These are phyloP conservation scores for Lomentospora prolificans DNA, from an alignment of 2,329 filamentous ascomycete species.

Conservation along the genomic window DNA sequence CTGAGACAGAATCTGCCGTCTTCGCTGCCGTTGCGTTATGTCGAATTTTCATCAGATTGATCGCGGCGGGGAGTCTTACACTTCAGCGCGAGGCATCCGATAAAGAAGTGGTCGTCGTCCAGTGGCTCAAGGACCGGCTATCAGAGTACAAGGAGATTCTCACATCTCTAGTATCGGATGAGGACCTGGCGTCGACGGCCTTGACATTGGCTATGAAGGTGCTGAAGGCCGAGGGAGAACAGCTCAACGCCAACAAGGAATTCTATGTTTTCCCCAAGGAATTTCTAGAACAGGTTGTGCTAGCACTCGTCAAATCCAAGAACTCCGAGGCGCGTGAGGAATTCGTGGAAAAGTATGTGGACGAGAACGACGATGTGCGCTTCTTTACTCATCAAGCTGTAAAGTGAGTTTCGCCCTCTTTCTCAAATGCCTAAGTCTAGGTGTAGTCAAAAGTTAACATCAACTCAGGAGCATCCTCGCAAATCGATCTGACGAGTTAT, in stretches of 20 bases:
- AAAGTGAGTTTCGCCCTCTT: slow-evolving; percentile 41
- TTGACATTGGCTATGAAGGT: slow-evolving; percentile 75
- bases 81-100: slow-evolving; percentile 57
- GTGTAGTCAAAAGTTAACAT: slow-evolving; percentile 17
- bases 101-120: slow-evolving; percentile 62
- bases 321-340: slow-evolving; percentile 54
- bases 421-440: not conserved
- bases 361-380: slow-evolving; percentile 73
- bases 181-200: slow-evolving; percentile 57
- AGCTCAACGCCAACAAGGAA: slow-evolving; percentile 45
- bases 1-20: slow-evolving; percentile 46
- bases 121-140: slow-evolving; percentile 70
- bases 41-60: slow-evolving; percentile 72
- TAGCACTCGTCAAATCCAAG: slow-evolving; percentile 47
- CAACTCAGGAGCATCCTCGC: slow-evolving; percentile 1
- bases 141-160: slow-evolving; percentile 60
- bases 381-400: slow-evolving; percentile 72
- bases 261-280: slow-evolving; percentile 60
- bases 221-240: slow-evolving; percentile 66
- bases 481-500: not conserved
- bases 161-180: slow-evolving; percentile 49
- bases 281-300: slow-evolving; percentile 57
- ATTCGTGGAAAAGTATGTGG: slow-evolving; percentile 69
- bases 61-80: slow-evolving; percentile 62
- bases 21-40: slow-evolving; percentile 73